These are phyloP conservation scores for Cytospora paraplurivora DNA, from an alignment of 2,329 filamentous ascomycete genomes.

Conservation along the genomic window DNA sequence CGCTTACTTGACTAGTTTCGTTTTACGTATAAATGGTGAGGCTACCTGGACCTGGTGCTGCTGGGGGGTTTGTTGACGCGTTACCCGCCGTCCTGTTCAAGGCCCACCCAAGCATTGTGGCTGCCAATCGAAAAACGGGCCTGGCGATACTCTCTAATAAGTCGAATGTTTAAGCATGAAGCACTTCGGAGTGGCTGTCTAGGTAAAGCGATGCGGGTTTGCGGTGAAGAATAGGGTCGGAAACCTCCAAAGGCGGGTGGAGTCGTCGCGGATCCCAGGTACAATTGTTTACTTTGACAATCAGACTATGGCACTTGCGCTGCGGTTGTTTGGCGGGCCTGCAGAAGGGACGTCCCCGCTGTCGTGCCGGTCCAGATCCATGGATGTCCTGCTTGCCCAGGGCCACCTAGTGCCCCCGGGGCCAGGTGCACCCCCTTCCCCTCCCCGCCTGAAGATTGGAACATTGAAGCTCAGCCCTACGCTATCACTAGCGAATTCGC, in stretches of 20 bases:
- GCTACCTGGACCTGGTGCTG: slow-evolving; percentile 36
- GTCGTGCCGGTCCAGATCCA: not conserved
- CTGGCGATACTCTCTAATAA: slow-evolving; percentile 7
- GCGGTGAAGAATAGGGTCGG: not conserved
- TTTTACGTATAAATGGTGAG: not conserved
- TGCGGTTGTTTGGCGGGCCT: not conserved
- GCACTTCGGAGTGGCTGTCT: slow-evolving; percentile 31
- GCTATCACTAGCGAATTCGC: not conserved
- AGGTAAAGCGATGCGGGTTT: slow-evolving; percentile 12
- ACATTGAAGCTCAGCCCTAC: slow-evolving; percentile 20
- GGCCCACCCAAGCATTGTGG: slow-evolving; percentile 61
- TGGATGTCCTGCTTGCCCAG: not conserved
- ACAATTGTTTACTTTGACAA: slow-evolving; percentile 24
- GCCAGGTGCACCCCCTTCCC: too few relatives aligned
- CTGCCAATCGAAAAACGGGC: not conserved
- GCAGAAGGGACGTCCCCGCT: not conserved
- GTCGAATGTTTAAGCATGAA: slow-evolving; percentile 20
- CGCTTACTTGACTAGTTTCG: not conserved
- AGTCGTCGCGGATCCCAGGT: not conserved
- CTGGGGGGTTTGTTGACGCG: slow-evolving; percentile 31
- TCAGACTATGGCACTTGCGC: slow-evolving; percentile 2
- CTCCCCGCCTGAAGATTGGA: not conserved
- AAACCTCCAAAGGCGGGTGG: not conserved
- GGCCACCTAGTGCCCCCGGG: not conserved
- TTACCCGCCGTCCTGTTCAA: slow-evolving; percentile 47